phyloP scores from a whole-genome alignment of 768 basidiomycete genomes.

The Dioszegia crocea region DNA sequence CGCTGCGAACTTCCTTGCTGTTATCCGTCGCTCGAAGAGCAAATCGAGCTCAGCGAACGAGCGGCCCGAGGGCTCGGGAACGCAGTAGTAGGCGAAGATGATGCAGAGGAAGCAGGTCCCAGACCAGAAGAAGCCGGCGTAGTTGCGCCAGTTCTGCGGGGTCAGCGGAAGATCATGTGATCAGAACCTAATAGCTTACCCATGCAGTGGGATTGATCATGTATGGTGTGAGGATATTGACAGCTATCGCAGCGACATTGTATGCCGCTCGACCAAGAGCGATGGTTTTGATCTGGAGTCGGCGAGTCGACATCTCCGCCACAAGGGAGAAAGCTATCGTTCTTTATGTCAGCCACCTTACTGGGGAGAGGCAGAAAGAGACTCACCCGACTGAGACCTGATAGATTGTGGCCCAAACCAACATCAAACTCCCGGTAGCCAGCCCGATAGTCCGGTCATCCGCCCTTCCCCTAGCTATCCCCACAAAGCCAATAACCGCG shows the following conservation, averaged over 20 bases:
- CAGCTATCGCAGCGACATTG: slow-evolving; percentile 33
- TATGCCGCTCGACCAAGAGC: slow-evolving; percentile 30
- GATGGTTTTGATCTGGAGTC: slow-evolving; percentile 49
- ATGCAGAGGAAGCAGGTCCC: slow-evolving; percentile 33
- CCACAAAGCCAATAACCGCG: slow-evolving; percentile 42
- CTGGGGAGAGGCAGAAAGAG: neutral
- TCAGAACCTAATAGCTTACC: too few species aligned
- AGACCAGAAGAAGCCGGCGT: slow-evolving; percentile 34
- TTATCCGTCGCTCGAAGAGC: slow-evolving; percentile 47
- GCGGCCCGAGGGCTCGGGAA: slow-evolving; percentile 37
- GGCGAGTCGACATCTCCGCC: slow-evolving; percentile 47
- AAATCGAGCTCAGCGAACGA: slow-evolving; percentile 51
- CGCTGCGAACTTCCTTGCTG: slow-evolving; percentile 43
- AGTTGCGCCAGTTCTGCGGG: slow-evolving; percentile 27
- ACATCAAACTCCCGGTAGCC: slow-evolving; percentile 48
- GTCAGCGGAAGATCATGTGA: too few species aligned
- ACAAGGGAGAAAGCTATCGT: slow-evolving; percentile 43
- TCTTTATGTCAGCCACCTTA: neutral
- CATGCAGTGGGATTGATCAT: slow-evolving; percentile 43
- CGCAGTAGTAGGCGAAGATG: slow-evolving; percentile 38
- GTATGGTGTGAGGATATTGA: slow-evolving; percentile 38
- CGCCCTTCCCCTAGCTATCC: slow-evolving; percentile 27
- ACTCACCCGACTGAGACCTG: slow-evolving; percentile 46
- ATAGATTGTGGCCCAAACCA: slow-evolving; percentile 50
- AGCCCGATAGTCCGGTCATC: slow-evolving; percentile 16